These are phyloP conservation scores for Zygotorulaspora sp. DNA, from an alignment of 805 yeast genomes.

Conservation along the genomic window DNA sequence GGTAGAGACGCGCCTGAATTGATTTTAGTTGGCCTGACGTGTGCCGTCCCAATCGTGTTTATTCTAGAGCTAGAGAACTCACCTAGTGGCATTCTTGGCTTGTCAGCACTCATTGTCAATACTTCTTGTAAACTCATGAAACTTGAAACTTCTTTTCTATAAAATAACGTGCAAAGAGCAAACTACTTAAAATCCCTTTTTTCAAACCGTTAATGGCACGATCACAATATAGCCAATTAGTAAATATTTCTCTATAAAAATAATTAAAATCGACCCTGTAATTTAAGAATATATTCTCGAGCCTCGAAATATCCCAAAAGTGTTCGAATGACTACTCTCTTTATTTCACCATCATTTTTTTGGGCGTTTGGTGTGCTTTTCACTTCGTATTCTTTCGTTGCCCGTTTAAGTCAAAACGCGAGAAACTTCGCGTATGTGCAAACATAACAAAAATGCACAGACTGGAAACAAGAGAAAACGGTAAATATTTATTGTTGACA, in stretches of 20 bases:
- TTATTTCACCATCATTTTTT: no score
- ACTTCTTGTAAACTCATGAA: slow-evolving; percentile 4
- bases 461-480: not conserved
- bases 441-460: not conserved
- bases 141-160: not conserved
- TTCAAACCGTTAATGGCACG: not conserved
- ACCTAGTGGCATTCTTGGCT: slow-evolving; percentile 26
- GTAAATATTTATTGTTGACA: no score
- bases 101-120: slow-evolving; percentile 19
- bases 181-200: not conserved
- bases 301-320: slow-evolving; percentile 1
- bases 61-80: slow-evolving; percentile 27
- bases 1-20: slow-evolving; percentile 15
- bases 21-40: slow-evolving; percentile 2
- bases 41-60: slow-evolving; percentile 17
- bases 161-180: not conserved
- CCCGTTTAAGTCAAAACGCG: slow-evolving; percentile 15
- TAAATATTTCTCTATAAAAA: not conserved
- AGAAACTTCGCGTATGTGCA: slow-evolving; percentile 8
- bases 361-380: no score
- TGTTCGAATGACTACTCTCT: no score
- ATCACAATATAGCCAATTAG: not conserved
- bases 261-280: no score
- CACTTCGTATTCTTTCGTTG: slow-evolving; percentile 4
- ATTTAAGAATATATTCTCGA: not conserved